Percentiles rank a stretch among this genome's conserved stretches.
Conservation (phyloP, 495 filamentous ascomycete species). For the Penicillium mononematosum region DNA sequence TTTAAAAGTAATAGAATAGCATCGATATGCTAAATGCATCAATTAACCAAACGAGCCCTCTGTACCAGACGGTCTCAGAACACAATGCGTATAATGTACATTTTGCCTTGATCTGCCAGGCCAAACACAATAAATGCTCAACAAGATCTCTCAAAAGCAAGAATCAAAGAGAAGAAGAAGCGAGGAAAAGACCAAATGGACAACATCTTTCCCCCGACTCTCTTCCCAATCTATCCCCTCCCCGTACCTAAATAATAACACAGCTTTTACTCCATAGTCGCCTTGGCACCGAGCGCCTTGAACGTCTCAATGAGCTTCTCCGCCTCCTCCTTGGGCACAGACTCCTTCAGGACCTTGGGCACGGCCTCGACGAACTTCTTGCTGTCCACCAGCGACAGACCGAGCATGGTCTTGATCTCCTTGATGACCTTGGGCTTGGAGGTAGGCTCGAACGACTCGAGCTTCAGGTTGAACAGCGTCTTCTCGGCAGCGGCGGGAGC, state of each 20-base stretch:
- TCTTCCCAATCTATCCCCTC: conserved; percentile 15
- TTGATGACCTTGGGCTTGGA: conserved; percentile 99
- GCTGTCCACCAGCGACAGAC: conserved; percentile 94
- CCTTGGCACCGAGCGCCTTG: conserved; percentile 88
- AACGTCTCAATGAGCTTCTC: conserved; percentile 96
- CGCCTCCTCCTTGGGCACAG: conserved; percentile 94
- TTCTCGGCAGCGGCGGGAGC: conserved; percentile 84
- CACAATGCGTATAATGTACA: conserved; percentile 49
- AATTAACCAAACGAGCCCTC: conserved; percentile 33
- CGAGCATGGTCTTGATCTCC: conserved; percentile 95
- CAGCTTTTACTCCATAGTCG: conserved; percentile 74
- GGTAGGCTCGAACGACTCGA: conserved; percentile 78
- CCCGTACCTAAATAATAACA: conserved; percentile 9
- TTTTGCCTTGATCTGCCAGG: conserved; percentile 34
- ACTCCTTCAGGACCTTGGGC: conserved; percentile 98
- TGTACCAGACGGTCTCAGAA: conserved; percentile 38
- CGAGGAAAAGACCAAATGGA: neutral
- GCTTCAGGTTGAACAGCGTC: conserved; percentile 94
- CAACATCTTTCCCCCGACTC: conserved; percentile 23
- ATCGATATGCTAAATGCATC: conserved; percentile 30
- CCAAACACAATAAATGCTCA: conserved; percentile 30
- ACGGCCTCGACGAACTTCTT: conserved; percentile 99
- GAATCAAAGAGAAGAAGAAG: conserved; percentile 13
- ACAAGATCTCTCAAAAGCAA: conserved; percentile 29
- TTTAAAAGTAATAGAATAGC: neutral